phyloP scores from a whole-genome alignment of 2,329 filamentous ascomycete genomes.

The Knufia petricola region DNA sequence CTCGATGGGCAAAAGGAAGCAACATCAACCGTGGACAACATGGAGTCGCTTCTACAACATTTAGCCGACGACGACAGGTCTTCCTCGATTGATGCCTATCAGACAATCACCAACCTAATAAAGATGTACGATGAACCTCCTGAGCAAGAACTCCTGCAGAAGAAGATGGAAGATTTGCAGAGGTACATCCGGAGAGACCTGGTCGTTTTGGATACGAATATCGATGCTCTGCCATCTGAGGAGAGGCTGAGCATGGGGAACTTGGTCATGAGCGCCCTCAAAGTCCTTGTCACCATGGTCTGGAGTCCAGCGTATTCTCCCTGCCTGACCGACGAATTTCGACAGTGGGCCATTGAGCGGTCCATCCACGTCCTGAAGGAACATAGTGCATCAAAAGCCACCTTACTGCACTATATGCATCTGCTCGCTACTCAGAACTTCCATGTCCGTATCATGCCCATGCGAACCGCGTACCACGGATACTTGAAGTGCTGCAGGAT shows the following conservation, averaged over 20 bases:
- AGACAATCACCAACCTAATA: conserved; percentile 63
- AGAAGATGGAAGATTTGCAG: conserved; percentile 66
- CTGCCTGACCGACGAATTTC: conserved; percentile 67
- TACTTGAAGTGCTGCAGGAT: conserved; percentile 61
- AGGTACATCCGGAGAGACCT: conserved; percentile 81
- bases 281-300: conserved; percentile 66
- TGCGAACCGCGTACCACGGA: conserved; percentile 49
- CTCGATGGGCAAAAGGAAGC: conserved; percentile 5
- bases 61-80: conserved; percentile 64
- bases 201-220: conserved; percentile 11
- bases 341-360: conserved; percentile 69
- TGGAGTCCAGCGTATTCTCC: conserved; percentile 62
- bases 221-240: conserved; percentile 46
- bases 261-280: conserved; percentile 67
- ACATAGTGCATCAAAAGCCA: conserved; percentile 58
- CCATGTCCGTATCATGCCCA: conserved; percentile 46
- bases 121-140: conserved; percentile 76
- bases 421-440: conserved; percentile 75
- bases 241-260: conserved; percentile 35
- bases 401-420: conserved; percentile 70
- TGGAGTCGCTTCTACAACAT: conserved; percentile 75
- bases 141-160: conserved; percentile 59
- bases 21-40: conserved; percentile 29
- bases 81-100: conserved; percentile 75
- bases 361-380: conserved; percentile 66